phyloP scores from a whole-genome alignment of 1,284 basidiomycete species.

The Neolentinus lepideus region DNA sequence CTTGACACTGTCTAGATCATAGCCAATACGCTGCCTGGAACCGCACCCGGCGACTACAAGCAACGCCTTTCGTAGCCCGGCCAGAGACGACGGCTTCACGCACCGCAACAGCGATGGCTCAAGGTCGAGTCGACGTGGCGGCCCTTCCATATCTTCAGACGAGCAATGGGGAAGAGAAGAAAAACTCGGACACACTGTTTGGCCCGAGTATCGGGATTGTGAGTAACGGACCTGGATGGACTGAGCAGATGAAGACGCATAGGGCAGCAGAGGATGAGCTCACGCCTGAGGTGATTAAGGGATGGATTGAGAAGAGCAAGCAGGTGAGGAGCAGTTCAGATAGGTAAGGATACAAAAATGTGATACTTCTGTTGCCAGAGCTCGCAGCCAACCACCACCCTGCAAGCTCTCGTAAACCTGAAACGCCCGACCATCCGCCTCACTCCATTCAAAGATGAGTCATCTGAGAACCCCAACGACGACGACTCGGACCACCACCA shows the following conservation, averaged over 20 bases:
- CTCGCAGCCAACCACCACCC: constrained; percentile 78
- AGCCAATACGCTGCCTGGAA: not conserved
- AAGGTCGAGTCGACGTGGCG: not conserved
- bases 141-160: not conserved
- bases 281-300: constrained; percentile 69
- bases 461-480: constrained; percentile 34
- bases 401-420: constrained; percentile 87
- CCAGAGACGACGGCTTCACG: not conserved
- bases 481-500: constrained; percentile 51
- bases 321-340: constrained; percentile 42
- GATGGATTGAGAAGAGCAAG: constrained; percentile 82
- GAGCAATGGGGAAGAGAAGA: constrained; percentile 17
- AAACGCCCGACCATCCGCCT: constrained; percentile 77
- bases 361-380: constrained; percentile 30
- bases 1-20: not conserved
- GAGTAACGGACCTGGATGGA: constrained; percentile 34
- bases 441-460: constrained; percentile 47
- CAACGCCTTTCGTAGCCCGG: not conserved
- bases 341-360: not conserved
- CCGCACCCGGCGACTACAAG: not conserved
- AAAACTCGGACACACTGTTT: constrained; percentile 54
- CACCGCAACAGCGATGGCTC: constrained; percentile 1
- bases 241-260: constrained; percentile 21
- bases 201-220: constrained; percentile 61
- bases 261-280: constrained; percentile 55